Percentiles rank a stretch among this genome's conserved stretches.
phyloP scores from a whole-genome alignment of 768 basidiomycete genomes.

The Leccinum imitatum region DNA sequence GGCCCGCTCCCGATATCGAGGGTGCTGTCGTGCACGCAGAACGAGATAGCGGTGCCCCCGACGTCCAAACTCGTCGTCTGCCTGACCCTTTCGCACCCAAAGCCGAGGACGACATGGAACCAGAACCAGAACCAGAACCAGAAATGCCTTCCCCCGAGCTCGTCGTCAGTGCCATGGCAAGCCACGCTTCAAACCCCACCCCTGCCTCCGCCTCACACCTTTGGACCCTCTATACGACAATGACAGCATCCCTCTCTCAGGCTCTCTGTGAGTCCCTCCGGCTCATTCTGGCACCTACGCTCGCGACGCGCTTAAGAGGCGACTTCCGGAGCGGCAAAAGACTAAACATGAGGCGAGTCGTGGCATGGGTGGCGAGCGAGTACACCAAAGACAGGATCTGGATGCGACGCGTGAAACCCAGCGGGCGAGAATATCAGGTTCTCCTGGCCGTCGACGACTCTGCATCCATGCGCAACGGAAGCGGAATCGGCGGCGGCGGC shows the following conservation, averaged over 20 bases:
- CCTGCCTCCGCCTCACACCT: conserved; percentile 54
- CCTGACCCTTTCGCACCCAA: conserved; percentile 30
- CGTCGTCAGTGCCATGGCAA: conserved; percentile 21
- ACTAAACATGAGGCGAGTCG: conserved; percentile 98
- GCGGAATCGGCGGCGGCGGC: conserved; percentile 8
- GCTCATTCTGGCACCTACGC: conserved; percentile 92
- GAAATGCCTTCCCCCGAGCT: conserved; percentile 20
- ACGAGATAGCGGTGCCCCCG: conserved; percentile 10
- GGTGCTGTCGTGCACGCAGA: conserved; percentile 45
- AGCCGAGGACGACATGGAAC: conserved; percentile 29
- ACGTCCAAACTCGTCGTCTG: conserved; percentile 8
- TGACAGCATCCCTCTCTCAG: conserved; percentile 90
- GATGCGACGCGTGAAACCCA: conserved; percentile 92
- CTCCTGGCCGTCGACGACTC: conserved; percentile 95
- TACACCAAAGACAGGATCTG: conserved; percentile 99
- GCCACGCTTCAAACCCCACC: conserved; percentile 23
- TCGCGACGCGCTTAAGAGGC: conserved; percentile 90
- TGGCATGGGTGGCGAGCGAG: conserved; percentile 96
- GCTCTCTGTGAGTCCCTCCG: conserved; percentile 94
- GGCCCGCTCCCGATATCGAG: conserved; percentile 38
- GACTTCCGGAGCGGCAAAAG: conserved; percentile 98
- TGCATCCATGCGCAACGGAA: conserved; percentile 69
- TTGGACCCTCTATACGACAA: conserved; percentile 90
- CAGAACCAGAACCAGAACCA: conserved; percentile 7
- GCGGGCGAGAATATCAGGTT: conserved; percentile 93